Conservation (phyloP, 208 protist species). For the Wallacemonas sp. region DNA sequence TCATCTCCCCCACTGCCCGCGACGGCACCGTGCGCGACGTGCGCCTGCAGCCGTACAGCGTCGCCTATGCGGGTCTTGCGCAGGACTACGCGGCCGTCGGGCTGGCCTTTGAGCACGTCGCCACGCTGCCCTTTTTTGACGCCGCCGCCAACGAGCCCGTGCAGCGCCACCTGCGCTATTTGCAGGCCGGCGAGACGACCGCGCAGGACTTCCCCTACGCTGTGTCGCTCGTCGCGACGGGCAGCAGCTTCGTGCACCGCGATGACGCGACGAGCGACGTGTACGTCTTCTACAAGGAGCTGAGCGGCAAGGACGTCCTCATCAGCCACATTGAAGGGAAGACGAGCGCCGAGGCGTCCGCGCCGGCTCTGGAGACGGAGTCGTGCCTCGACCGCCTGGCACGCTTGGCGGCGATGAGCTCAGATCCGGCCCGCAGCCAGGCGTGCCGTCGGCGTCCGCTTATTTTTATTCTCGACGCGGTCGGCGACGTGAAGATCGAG, state of each 20-base stretch:
- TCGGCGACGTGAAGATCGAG: slow-evolving; percentile 65
- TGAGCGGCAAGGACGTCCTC: slow-evolving; percentile 48
- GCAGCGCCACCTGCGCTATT: background rate
- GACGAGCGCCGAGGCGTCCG: too few relatives aligned
- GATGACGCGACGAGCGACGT: slow-evolving; percentile 48
- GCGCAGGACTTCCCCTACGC: slow-evolving; percentile 66
- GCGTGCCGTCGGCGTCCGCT: slow-evolving; percentile 36
- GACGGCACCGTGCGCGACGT: slow-evolving; percentile 18
- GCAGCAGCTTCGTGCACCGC: slow-evolving; percentile 58
- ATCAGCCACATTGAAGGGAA: slow-evolving; percentile 61
- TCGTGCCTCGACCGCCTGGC: too few relatives aligned
- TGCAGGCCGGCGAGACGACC: slow-evolving; percentile 1
- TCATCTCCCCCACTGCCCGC: background rate
- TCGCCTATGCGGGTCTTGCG: slow-evolving; percentile 63
- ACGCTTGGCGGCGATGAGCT: too few relatives aligned
- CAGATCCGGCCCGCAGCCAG: too few relatives aligned
- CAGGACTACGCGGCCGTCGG: slow-evolving; percentile 58
- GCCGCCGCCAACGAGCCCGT: background rate
- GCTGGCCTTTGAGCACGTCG: slow-evolving; percentile 50
- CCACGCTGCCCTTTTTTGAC: slow-evolving; percentile 22
- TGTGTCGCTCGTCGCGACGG: slow-evolving; percentile 47
- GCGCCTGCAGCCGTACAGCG: slow-evolving; percentile 35
- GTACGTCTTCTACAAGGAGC: slow-evolving; percentile 55
- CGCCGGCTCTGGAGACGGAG: too few relatives aligned
- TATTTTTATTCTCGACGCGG: slow-evolving; percentile 67